Evolutionary conservation across 495 filamentous ascomycete species (phyloP).

Genomic region (Annulohypoxylon bovei): DNA sequence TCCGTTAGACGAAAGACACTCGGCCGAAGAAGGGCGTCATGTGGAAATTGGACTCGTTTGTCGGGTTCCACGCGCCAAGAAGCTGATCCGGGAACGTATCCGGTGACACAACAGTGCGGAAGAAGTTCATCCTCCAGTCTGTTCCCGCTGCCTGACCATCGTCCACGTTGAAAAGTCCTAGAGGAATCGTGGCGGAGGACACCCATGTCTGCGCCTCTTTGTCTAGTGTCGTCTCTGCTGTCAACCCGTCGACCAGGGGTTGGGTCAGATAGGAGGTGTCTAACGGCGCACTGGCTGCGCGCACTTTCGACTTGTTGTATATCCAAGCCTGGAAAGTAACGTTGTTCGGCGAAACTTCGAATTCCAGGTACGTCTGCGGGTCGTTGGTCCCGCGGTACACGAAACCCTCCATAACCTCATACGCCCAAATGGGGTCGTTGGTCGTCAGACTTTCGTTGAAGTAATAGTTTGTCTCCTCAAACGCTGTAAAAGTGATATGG

Average conservation of each 20-base stretch:
- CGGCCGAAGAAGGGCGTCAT: slow-evolving; percentile 48
- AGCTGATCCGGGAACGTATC: slow-evolving; percentile 46
- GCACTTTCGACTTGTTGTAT: slow-evolving; percentile 49
- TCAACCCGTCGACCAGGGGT: slow-evolving; percentile 44
- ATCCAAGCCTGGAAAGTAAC: slow-evolving; percentile 52
- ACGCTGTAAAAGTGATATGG: slow-evolving; percentile 45
- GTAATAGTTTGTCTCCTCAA: slow-evolving; percentile 47
- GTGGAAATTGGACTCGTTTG: slow-evolving; percentile 48
- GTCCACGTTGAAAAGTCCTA: slow-evolving; percentile 50
- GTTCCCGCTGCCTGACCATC: slow-evolving; percentile 45
- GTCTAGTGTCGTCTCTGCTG: slow-evolving; percentile 43
- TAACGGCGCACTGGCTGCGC: slow-evolving; percentile 36
- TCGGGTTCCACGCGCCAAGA: slow-evolving; percentile 47
- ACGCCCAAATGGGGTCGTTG: slow-evolving; percentile 48
- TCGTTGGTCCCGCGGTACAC: slow-evolving; percentile 48
- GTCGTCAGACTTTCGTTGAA: slow-evolving; percentile 46
- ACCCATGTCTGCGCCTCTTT: slow-evolving; percentile 41
- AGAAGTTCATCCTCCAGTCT: slow-evolving; percentile 50
- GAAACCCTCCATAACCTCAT: slow-evolving; percentile 52
- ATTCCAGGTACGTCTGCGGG: slow-evolving; percentile 48
- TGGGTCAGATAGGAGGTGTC: slow-evolving; percentile 39
- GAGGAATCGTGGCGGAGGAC: slow-evolving; percentile 39
- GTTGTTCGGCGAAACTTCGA: slow-evolving; percentile 51
- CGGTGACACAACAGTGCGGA: slow-evolving; percentile 45
- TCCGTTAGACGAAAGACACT: slow-evolving; percentile 42